Conservation (phyloP, 2,329 filamentous ascomycete species). For the Exophiala sp. region DNA sequence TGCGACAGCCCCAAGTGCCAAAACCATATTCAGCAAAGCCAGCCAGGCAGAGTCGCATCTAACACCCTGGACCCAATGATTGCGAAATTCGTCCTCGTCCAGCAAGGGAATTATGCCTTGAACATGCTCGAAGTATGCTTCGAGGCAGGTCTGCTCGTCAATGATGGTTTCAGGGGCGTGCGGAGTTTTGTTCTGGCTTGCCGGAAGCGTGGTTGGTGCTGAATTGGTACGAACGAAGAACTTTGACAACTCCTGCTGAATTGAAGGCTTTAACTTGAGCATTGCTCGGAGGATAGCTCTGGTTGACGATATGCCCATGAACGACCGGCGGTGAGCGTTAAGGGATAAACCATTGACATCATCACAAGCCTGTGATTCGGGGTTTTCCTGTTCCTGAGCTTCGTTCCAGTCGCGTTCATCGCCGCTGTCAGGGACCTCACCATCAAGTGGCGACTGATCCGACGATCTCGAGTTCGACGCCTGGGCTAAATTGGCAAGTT, state of each 20-base stretch:
- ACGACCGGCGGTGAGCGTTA: neutral
- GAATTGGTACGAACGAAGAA: too few relatives aligned
- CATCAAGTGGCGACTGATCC: neutral
- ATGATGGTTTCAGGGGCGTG: neutral
- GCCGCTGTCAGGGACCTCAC: neutral
- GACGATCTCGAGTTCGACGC: neutral
- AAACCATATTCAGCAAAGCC: constrained; percentile 69
- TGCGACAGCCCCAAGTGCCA: constrained; percentile 69
- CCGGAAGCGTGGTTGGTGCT: neutral
- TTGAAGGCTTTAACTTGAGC: neutral
- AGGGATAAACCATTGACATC: constrained; percentile 4
- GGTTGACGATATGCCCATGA: neutral
- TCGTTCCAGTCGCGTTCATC: constrained; percentile 6
- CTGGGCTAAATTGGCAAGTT: neutral
- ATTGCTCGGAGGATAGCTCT: neutral
- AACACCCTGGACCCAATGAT: constrained; percentile 59
- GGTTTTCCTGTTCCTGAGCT: neutral
- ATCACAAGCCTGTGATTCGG: constrained; percentile 1
- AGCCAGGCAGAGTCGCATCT: constrained; percentile 68
- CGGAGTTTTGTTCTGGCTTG: neutral
- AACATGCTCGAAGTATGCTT: constrained; percentile 69
- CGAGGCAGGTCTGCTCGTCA: constrained; percentile 38
- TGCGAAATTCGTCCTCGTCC: constrained; percentile 66
- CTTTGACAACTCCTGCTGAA: neutral
- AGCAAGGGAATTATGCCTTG: constrained; percentile 70